Evolutionary conservation across 352 stramenopile species (phyloP).

Genomic region (Phytophthora citricola): DNA sequence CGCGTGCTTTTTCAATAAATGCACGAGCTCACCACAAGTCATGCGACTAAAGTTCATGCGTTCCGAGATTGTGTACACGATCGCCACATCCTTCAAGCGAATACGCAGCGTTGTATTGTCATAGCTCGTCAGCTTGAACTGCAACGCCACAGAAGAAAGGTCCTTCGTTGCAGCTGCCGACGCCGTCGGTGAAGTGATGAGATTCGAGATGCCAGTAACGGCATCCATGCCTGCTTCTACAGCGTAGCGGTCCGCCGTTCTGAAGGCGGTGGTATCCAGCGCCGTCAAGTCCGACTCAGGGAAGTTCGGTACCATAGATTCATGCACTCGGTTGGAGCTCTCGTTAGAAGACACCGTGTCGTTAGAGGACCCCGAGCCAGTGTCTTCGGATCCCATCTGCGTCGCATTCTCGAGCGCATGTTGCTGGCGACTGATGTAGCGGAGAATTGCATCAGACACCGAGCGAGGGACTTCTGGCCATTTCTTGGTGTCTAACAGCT

Average conservation of each 20-base stretch:
- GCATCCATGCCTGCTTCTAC: slow-evolving; percentile 60
- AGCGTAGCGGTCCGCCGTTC: slow-evolving; percentile 42
- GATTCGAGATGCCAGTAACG: slow-evolving; percentile 60
- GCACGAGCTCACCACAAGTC: slow-evolving; percentile 65
- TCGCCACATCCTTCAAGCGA: slow-evolving; percentile 84
- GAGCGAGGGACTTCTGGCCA: slow-evolving; percentile 73
- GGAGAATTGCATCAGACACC: slow-evolving; percentile 76
- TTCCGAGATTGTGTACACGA: slow-evolving; percentile 89
- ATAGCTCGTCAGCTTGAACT: slow-evolving; percentile 90
- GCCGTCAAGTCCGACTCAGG: slow-evolving; percentile 52
- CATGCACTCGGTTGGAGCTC: slow-evolving; percentile 44
- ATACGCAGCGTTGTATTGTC: slow-evolving; percentile 84
- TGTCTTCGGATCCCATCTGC: slow-evolving; percentile 47
- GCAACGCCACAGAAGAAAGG: slow-evolving; percentile 75
- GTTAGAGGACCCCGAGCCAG: slow-evolving; percentile 61
- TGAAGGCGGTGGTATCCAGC: slow-evolving; percentile 38
- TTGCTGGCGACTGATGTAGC: slow-evolving; percentile 79
- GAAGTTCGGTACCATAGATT: slow-evolving; percentile 54
- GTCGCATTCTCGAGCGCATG: slow-evolving; percentile 55
- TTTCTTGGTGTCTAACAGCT: slow-evolving; percentile 85
- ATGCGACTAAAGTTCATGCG: slow-evolving; percentile 84
- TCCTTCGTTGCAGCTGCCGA: slow-evolving; percentile 56
- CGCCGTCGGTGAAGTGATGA: slow-evolving; percentile 63
- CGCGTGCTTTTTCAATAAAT: slow-evolving; percentile 74
- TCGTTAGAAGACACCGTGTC: slow-evolving; percentile 77